Conservation (phyloP, 2,329 filamentous ascomycete species). For the Pseudopyricularia cyperi region DNA sequence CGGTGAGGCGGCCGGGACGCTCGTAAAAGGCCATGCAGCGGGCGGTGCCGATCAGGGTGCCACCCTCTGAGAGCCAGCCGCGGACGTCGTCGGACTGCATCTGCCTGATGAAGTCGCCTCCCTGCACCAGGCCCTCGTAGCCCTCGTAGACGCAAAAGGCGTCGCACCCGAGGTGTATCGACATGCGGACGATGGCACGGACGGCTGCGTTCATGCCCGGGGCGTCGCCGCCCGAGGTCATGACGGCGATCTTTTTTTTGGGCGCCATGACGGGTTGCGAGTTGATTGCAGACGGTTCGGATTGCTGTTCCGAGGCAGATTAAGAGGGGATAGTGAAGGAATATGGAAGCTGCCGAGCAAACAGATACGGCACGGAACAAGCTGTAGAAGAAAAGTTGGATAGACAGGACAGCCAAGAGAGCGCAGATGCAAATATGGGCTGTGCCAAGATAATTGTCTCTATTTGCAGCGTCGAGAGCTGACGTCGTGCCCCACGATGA, state of each 20-base stretch:
- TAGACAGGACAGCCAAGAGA: neutral
- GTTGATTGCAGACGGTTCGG: too few species aligned
- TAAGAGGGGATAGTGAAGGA: conserved; percentile 1
- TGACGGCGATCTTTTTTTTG: conserved; percentile 67
- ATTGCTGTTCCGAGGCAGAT: too few species aligned
- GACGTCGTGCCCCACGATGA: neutral
- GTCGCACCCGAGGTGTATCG: conserved; percentile 72
- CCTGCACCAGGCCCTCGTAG: conserved; percentile 87
- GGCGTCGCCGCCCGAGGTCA: conserved; percentile 90
- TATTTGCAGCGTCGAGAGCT: neutral
- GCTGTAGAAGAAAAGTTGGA: conserved; percentile 5
- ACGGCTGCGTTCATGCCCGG: conserved; percentile 92
- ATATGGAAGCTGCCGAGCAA: conserved; percentile 5
- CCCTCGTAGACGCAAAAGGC: conserved; percentile 80
- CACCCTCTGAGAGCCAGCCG: conserved; percentile 86
- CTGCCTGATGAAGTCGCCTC: conserved; percentile 74
- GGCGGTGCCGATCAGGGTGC: conserved; percentile 91
- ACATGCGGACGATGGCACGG: conserved; percentile 80
- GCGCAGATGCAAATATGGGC: neutral
- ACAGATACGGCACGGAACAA: conserved; percentile 6
- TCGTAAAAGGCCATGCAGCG: conserved; percentile 88
- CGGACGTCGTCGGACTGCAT: conserved; percentile 91
- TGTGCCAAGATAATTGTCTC: neutral
- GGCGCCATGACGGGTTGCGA: conserved; percentile 23
- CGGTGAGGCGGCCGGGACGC: conserved; percentile 66